Percentiles rank a stretch among this genome's conserved stretches.
Evolutionary conservation across 352 stramenopile species (phyloP).

Genomic region (Phytophthora pini): DNA sequence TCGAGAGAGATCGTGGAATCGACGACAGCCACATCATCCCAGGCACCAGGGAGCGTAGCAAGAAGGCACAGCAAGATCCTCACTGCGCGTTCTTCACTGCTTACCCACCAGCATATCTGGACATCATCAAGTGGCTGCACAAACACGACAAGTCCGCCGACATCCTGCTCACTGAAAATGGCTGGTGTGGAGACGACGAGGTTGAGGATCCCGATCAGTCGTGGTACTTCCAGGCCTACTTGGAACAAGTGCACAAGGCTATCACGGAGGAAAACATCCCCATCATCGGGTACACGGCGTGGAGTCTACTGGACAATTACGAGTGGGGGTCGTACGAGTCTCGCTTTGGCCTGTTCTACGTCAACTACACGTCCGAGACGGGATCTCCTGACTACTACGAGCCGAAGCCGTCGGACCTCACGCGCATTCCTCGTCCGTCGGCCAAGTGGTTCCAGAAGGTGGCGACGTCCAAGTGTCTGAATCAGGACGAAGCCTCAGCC

Average conservation of each 20-base stretch:
- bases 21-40: slow-evolving; percentile 25
- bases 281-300: slow-evolving; percentile 35
- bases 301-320: slow-evolving; percentile 37
- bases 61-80: slow-evolving; percentile 11
- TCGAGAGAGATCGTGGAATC: slow-evolving; percentile 50
- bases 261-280: slow-evolving; percentile 40
- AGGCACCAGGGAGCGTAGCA: slow-evolving; percentile 12
- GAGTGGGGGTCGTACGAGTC: slow-evolving; percentile 43
- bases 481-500: slow-evolving; percentile 10
- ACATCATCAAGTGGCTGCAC: slow-evolving; percentile 53
- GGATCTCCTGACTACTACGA: slow-evolving; percentile 27
- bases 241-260: slow-evolving; percentile 52
- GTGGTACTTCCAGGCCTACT: slow-evolving; percentile 47
- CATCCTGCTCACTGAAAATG: slow-evolving; percentile 66
- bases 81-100: slow-evolving; percentile 48
- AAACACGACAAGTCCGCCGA: slow-evolving; percentile 42
- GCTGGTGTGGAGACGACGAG: slow-evolving; percentile 58
- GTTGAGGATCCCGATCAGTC: slow-evolving; percentile 52
- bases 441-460: slow-evolving; percentile 44
- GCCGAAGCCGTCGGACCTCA: slow-evolving; percentile 32
- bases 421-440: slow-evolving; percentile 41
- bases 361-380: slow-evolving; percentile 49
- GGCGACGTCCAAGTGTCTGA: slow-evolving; percentile 31
- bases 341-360: slow-evolving; percentile 59
- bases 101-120: background rate